Percentiles rank a stretch among this genome's conserved stretches.
These are phyloP conservation scores for Ceratocystis cubensis DNA, from an alignment of 2,329 filamentous ascomycete species.

Conservation along the genomic window DNA sequence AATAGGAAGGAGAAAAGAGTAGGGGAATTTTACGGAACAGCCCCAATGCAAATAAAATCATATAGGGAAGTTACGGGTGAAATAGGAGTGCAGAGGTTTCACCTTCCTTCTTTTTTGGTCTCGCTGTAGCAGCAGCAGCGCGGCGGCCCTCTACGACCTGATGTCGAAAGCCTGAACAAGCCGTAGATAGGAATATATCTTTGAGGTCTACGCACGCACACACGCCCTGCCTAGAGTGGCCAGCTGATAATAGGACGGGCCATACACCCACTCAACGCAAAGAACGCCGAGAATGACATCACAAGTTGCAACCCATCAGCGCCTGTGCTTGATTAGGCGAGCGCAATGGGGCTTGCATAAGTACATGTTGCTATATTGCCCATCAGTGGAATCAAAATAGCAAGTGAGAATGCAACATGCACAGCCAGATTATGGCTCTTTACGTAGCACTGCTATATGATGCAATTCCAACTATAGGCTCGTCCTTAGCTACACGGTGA, in stretches of 20 bases:
- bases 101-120: not conserved
- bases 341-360: not conserved
- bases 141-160: no score
- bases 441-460: not conserved
- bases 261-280: no score
- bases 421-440: not conserved
- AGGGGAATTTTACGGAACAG: not conserved
- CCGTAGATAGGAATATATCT: no score
- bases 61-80: not conserved
- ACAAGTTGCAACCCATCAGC: not conserved
- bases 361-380: not conserved
- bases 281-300: not conserved
- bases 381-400: not conserved
- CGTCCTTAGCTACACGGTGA: not conserved
- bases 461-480: not conserved
- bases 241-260: no score
- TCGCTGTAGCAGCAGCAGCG: not conserved
- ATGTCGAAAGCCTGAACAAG: no score
- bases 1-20: not conserved
- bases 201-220: no score
- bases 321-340: not conserved
- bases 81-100: slow-evolving; percentile 1
- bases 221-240: no score
- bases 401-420: not conserved
- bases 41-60: not conserved